Evolutionary conservation across 345 rosid species (phyloP), one percentile per base, ranked within the genome.

Genomic region (Toxicodendron radicans): DNA sequence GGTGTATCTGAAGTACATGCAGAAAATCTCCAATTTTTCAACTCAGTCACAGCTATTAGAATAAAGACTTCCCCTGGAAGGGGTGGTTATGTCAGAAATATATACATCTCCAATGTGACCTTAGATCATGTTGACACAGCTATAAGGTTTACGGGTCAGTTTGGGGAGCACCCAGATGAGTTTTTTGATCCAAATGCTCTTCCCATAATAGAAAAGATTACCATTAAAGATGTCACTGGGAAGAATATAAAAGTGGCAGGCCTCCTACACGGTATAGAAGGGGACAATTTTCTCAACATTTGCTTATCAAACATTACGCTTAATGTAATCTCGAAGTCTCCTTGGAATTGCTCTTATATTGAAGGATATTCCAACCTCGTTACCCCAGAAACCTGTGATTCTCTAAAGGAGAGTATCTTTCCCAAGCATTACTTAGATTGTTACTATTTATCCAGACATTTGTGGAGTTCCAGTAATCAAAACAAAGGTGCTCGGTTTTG

Each of bases 141-240:
- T 10, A 79, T 95, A 81, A 84, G 85, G 62, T 95, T 95, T 76
- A 86, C 91, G 0, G 90, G 97, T 62, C 79, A 75, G 58, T 91
- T 84, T 70, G 92, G 96, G 56, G 97, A 93, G 78, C 99, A 95
- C 79, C 99, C 99, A 21, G 99, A 93, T 72, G 96, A 84, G 38
- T 59, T 38, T 0, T 95, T 73, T 7, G 89, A 95, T 76, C 90
- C 92, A 24, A 85, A 72, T 51, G 99, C 97, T 33, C 87, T 93
- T 38, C 99, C 99, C 1, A 18, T 38, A 58, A 80, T 95, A 33
- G 93, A 93, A 73, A 81, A 76, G 73, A 82, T 95, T 35, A 93
- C 98, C 17, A 48, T 95, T 65, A 84, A 86, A 78, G 85, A 95
- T 83, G 81, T 95, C 56, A 70, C 20, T n/a, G 99, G 99, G 41